Evolutionary conservation across 75 land plant species (phyloP), one percentile per base, ranked within the genome.

Genomic region (Larix kaempferi): DNA sequence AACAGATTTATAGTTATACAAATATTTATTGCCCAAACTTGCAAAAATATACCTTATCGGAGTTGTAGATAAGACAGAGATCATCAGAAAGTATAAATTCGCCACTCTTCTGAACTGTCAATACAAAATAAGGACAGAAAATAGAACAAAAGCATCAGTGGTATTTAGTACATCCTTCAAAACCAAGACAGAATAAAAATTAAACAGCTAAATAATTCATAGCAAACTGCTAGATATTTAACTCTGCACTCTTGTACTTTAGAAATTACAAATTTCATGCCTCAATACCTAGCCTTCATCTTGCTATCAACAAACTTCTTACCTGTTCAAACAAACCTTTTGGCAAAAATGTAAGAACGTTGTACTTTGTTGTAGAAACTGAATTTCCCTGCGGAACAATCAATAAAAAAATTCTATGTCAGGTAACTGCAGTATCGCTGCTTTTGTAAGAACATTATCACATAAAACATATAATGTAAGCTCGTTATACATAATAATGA

Each of bases 321-420:
- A 97, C 99, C 95, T 97, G 99, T 80, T 97, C 99, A 91, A 92
- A 97, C 76, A 97, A 81, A 61, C 99, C 99, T 76, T 97, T 97
- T 12, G 99, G 99, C 54, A 97, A 77, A 82, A 97, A 97, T 13
- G 99, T 97, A 4, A 97, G 59, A 21, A 94, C 44, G 57, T 95
- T 95, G 81, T 97, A 97, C 85, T 97, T 97, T 35, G 99, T 97
- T 11, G 99, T 97, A 26, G 99, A 92, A 71, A 97, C 83, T 25
- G 95, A 94, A 80, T 97, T 97, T 14, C 90, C 95, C 98, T 95
- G 90, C 71, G 66, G 80, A 59, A 27, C 56, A 71, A 56, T 56
- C 29, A 39, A 78, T 21, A 7, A 22, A 12, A 26, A 29, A 4
- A 4, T 49, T 23, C 41, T 22, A 74, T 57, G 21, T 56, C 63